Evolutionary conservation across 352 stramenopile species (phyloP).

Genomic region (Phytophthora hybrid): DNA sequence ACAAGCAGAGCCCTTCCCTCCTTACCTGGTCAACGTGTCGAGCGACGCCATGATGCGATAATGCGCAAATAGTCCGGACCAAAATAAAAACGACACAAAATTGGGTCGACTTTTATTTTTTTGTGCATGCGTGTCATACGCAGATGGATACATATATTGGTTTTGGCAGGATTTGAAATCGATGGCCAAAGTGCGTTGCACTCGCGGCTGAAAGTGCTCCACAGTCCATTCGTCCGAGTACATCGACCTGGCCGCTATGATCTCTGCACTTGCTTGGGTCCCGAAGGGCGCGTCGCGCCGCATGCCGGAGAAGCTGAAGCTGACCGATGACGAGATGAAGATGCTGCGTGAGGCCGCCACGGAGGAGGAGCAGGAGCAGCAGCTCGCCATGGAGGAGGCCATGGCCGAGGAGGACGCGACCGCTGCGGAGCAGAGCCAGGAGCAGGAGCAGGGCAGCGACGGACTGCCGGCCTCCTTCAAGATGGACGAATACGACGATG

Average conservation of each 20-base stretch:
- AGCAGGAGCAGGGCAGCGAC: slow-evolving; percentile 44
- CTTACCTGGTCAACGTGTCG: slow-evolving; percentile 28
- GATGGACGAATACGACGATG: slow-evolving; percentile 91
- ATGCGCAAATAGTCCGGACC: not conserved
- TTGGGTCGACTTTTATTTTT: not conserved
- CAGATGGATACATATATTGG: not conserved
- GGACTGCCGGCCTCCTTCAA: slow-evolving; percentile 77
- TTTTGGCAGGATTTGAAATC: slow-evolving; percentile 12
- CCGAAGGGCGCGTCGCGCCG: slow-evolving; percentile 54
- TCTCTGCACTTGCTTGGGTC: slow-evolving; percentile 46
- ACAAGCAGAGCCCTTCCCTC: not conserved
- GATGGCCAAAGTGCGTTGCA: slow-evolving; percentile 18
- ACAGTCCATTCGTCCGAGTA: slow-evolving; percentile 20
- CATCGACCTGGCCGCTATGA: slow-evolving; percentile 24
- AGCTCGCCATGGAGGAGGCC: slow-evolving; percentile 59
- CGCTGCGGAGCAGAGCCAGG: slow-evolving; percentile 22
- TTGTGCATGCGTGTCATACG: not conserved
- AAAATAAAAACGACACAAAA: not conserved
- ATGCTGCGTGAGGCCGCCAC: slow-evolving; percentile 83
- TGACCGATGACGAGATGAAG: slow-evolving; percentile 82
- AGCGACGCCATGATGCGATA: slow-evolving; percentile 24
- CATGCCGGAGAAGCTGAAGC: slow-evolving; percentile 86
- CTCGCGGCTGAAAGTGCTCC: slow-evolving; percentile 1
- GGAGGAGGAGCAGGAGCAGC: slow-evolving; percentile 78
- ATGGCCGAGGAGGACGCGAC: slow-evolving; percentile 60